Evolutionary conservation across 371 early-diverging fungal genomes (phyloP), one percentile per base, ranked within the genome.

Genomic region (Mycotypha africana): DNA sequence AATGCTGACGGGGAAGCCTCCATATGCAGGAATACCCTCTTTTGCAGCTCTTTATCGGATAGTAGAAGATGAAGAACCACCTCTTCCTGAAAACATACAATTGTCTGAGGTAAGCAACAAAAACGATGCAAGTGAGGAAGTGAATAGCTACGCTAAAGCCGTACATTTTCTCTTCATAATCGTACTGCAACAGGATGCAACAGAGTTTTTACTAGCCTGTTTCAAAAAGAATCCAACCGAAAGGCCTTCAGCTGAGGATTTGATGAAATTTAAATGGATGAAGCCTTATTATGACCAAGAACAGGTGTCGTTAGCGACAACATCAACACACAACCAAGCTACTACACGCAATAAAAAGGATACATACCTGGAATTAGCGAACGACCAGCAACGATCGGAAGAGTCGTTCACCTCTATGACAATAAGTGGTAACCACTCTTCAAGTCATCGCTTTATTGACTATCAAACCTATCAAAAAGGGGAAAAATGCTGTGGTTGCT

Each of bases 1-100:
- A 58, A 69, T 94, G 62, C 53, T 89, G n/a, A 88, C 91, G 0
- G 93, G 92, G 9, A 81, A 85, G 42, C 94, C 95, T 19, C 93
- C 93, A 2, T 93, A 92, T 57, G 69, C 81, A 0, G 85, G 83
- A 7, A 51, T 92, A 47, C 68, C 84, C 26, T 76, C 86, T 5
- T 89, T 93, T 88, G 77, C 92, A 4, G 89, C 91, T 14, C 70
- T 93, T 23, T 94, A 87, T 62, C 78, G 81, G 22, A 93, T 94
- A 44, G 95, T 94, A 4, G 92, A 93, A 59, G 94, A 90, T 51
- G 81, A 82, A 35, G 67, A 74, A 41, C 87, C 92, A 17, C 92
- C 94, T 9, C 50, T 94, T 8, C 94, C 93, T 7, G 76, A 73
- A 22, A 77, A 75, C n/a, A 28, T 49, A 15, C 12, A 24, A 0